Base-by-base conservation (phyloP, 768 basidiomycete species). In the Gymnopilus dilepis region DNA sequence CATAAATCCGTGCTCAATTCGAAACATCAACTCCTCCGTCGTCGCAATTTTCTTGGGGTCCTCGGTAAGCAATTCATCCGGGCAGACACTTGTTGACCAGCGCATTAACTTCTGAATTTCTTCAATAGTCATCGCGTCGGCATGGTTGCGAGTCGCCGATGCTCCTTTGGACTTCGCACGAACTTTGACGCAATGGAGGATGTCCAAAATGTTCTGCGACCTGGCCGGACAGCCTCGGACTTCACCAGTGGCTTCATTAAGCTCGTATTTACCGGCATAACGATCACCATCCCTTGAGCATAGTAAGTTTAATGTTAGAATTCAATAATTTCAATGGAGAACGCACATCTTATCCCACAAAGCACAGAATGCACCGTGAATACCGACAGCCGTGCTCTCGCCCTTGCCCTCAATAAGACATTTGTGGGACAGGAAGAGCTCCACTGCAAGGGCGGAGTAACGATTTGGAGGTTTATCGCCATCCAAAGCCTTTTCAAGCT, bases 181-280 rank as follows among this genome's bases (percentile, higher is more conserved):
- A 61, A 24, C 71, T 62, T 72, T 73, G 45, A 75, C 45, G 0
- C 67, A 65, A 30, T 71, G 68, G 6, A 75, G 43, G 6, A 76
- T 26, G 1, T 62, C 54, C 9, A 67, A 59, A 1, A 77, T 69
- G 21, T 64, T 62, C 22, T 47, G 50, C 0, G 70, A 71, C 1
- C 69, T 56, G 0, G 72, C 74, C 3, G 72, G 77, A 53, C 72
- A 73, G 2, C 77, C 76, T 6, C 64, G 51, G 12, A 76, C 72
- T 2, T 33, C 52, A 1, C 61, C 60, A 1, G 66, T 70, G 3
- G 51, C 60, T 45, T 72, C 38, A n/a, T 76, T 56, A n/a, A 66
- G 66, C 6, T 41, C 33, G 62, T 76, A 78, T 1, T 33, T 38
- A 5, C 74, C 73, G 0, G 47, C 50, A 60, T 76, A 77, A 17